Conservation (phyloP, 2,329 filamentous ascomycete species). For the Corniculantispora saksenae region DNA sequence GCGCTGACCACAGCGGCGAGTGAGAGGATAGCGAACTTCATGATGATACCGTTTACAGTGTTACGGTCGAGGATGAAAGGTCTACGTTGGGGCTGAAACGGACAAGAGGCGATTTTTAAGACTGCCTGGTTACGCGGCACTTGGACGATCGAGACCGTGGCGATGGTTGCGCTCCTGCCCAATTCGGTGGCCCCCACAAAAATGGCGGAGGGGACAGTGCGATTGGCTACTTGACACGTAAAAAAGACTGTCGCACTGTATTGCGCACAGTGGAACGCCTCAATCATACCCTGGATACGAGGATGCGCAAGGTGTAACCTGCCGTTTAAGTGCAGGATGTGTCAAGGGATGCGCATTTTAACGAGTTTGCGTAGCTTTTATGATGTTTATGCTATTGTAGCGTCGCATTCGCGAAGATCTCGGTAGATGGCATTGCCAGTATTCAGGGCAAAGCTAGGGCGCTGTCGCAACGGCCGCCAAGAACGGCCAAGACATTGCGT, state of each 20-base stretch:
- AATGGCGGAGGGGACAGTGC: slow-evolving; percentile 9
- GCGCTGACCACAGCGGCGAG: slow-evolving; percentile 12
- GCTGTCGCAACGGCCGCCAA: neutral
- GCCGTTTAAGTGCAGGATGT: neutral
- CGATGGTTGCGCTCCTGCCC: slow-evolving; percentile 12
- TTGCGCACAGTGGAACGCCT: neutral
- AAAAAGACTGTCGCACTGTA: neutral
- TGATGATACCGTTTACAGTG: neutral
- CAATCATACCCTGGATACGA: slow-evolving; percentile 9
- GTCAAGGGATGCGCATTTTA: neutral
- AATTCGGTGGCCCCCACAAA: slow-evolving; percentile 4
- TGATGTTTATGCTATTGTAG: neutral
- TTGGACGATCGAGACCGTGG: slow-evolving; percentile 3
- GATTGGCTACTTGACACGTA: neutral
- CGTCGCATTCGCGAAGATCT: neutral
- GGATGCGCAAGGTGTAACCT: slow-evolving; percentile 1
- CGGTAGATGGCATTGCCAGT: neutral
- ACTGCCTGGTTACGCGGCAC: slow-evolving; percentile 12
- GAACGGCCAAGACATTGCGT: neutral
- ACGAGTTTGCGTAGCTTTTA: neutral
- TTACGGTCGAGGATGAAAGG: neutral
- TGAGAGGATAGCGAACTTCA: slow-evolving; percentile 14
- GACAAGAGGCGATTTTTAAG: slow-evolving; percentile 2
- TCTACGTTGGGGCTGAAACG: neutral
- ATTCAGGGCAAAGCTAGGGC: neutral